phyloP scores from a whole-genome alignment of 2,329 filamentous ascomycete genomes.

The Fusarium aywerte region DNA sequence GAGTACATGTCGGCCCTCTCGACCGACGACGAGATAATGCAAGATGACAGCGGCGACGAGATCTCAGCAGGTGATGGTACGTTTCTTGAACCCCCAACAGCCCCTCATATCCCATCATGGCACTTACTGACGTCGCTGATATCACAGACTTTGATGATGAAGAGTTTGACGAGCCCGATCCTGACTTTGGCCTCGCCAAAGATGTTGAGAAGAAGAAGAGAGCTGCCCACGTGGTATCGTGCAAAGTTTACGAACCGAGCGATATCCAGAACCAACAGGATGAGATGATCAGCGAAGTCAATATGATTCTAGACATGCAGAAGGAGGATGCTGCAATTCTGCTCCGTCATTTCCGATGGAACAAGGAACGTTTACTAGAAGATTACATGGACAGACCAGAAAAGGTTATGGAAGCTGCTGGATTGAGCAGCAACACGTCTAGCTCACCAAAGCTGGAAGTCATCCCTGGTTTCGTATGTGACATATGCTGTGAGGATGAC shows the following conservation, averaged over 20 bases:
- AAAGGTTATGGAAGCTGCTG: slow-evolving; percentile 84
- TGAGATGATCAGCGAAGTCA: slow-evolving; percentile 87
- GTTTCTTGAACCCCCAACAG: slow-evolving; percentile 21
- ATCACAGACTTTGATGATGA: slow-evolving; percentile 65
- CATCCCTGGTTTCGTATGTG: slow-evolving; percentile 83
- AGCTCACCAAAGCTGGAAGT: slow-evolving; percentile 74
- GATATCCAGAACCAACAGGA: slow-evolving; percentile 90
- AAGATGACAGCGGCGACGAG: slow-evolving; percentile 82
- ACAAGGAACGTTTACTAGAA: slow-evolving; percentile 93
- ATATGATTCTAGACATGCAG: slow-evolving; percentile 87
- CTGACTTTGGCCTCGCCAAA: slow-evolving; percentile 63
- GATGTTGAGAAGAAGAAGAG: slow-evolving; percentile 77
- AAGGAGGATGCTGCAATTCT: slow-evolving; percentile 92
- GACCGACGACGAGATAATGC: slow-evolving; percentile 76
- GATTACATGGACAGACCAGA: slow-evolving; percentile 93
- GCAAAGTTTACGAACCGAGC: slow-evolving; percentile 79
- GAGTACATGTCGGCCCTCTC: slow-evolving; percentile 89
- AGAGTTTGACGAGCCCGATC: slow-evolving; percentile 68
- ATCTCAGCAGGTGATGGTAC: slow-evolving; percentile 64
- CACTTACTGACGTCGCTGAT: slow-evolving; percentile 27
- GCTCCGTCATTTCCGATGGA: slow-evolving; percentile 90
- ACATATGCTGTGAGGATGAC: slow-evolving; percentile 95
- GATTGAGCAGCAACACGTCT: slow-evolving; percentile 74
- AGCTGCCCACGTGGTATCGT: slow-evolving; percentile 84
- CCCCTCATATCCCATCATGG: slow-evolving; percentile 12